Evolutionary conservation across 1,284 basidiomycete genomes (phyloP), one percentile per base, ranked within the genome.

Genomic region (Boletus mariae): DNA sequence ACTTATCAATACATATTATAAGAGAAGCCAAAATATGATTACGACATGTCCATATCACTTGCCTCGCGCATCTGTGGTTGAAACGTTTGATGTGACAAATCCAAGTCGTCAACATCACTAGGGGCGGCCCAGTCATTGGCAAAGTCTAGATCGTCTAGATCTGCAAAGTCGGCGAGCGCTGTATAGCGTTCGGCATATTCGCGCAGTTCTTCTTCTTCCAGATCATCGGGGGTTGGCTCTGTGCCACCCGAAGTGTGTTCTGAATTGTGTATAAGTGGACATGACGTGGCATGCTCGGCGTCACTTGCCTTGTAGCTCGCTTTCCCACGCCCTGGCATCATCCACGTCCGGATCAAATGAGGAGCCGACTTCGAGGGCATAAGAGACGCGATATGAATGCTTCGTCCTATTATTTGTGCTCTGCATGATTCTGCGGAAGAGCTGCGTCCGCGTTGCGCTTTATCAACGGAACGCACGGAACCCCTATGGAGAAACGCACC

Each of bases 271-370:
- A 12, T 52, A 9, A 58, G 53, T 5, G 3, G 20, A 31, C 31
- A 42, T 1, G 8, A 34, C 8, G 17, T 1, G 17, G 26, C 23
- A 35, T n/a, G 9, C 17, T 31, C 11, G 20, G 13, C 29, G 12
- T 17, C 45, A 44, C 66, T 52, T 51, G 75, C 80, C 73, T 59
- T 59, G 60, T 3, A 85, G 63, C 42, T 82, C 80, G 29, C 69
- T 61, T 62, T 87, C 85, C 84, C 85, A 86, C 28, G 70, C 65
- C 15, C 60, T 70, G 4, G 79, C 66, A 56, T 87, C 83, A 35
- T 87, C 84, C 63, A 86, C 70, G 60, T 81, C 79, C 4, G 86
- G 86, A 61, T 88, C 86, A 53, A 85, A 79, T 1, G 86, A 87
- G 15, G 85, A 87, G 8, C 86, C 85, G 7, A 88, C 85, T 55